Conservation (phyloP, 345 rosid genomes). For the Syzygium grande region DNA sequence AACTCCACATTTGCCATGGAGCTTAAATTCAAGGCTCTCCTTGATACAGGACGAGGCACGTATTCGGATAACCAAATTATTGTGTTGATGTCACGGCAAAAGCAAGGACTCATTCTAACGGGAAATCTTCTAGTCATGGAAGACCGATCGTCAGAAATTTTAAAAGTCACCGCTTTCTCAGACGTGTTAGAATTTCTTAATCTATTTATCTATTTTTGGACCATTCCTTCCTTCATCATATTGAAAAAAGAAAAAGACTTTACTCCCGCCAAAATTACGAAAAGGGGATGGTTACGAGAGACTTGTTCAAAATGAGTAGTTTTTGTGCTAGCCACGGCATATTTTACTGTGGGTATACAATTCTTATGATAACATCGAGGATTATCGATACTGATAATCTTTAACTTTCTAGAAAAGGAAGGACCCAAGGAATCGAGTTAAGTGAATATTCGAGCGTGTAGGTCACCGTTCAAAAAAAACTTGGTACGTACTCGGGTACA, state of each 20-base stretch:
- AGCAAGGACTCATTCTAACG: not conserved
- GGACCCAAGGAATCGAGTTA: not conserved
- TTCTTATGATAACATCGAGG: fast-evolving
- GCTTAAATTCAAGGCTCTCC: not conserved
- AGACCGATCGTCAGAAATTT: not conserved
- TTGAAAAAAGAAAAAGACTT: not conserved
- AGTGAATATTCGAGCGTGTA: not conserved
- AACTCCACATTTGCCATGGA: no score
- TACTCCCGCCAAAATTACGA: not conserved
- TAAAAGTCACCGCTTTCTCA: not conserved
- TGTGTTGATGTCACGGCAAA: not conserved
- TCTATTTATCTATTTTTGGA: not conserved
- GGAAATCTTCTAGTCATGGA: not conserved
- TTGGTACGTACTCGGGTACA: no score
- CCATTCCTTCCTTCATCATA: not conserved
- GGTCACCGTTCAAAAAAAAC: not conserved
- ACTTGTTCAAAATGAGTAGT: not conserved
- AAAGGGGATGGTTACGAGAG: fast-evolving
- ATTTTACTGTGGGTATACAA: not conserved
- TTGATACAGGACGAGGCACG: not conserved
- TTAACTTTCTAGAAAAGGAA: not conserved
- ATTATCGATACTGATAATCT: fast-evolving
- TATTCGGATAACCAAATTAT: no score
- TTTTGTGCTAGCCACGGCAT: not conserved
- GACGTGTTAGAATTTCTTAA: not conserved